Evolutionary conservation across 306 rosid species (phyloP).

Genomic region (Calophaca sinica): DNA sequence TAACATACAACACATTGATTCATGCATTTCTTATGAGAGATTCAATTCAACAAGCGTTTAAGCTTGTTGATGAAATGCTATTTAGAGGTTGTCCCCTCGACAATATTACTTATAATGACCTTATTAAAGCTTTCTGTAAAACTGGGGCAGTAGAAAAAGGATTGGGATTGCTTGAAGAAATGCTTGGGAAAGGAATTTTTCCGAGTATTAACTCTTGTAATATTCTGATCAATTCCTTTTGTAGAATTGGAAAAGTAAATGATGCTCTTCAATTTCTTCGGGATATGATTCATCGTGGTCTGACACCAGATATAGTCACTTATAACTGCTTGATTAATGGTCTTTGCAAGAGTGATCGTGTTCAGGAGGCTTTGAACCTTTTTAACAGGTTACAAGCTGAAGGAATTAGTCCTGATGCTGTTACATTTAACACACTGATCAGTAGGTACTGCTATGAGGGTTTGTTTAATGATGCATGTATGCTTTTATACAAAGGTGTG

Average conservation of each 20-base stretch:
- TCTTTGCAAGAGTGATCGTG: constrained; percentile 71
- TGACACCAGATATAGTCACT: constrained; percentile 82
- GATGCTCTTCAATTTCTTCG: constrained; percentile 77
- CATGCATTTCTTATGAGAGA: constrained; percentile 68
- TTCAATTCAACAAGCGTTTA: constrained; percentile 68
- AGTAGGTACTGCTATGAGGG: constrained; percentile 72
- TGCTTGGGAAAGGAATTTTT: constrained; percentile 72
- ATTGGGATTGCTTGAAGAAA: constrained; percentile 75
- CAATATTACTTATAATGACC: constrained; percentile 79
- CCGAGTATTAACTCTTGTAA: constrained; percentile 69
- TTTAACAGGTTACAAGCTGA: constrained; percentile 71
- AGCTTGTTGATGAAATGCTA: constrained; percentile 83
- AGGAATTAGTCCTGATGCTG: constrained; percentile 74
- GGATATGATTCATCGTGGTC: constrained; percentile 75
- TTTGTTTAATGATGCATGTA: constrained; percentile 68
- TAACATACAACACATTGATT: constrained; percentile 83
- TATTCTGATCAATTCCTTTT: constrained; percentile 77
- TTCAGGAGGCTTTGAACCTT: constrained; percentile 74
- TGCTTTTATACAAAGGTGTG: constrained; percentile 70
- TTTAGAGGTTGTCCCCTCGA: constrained; percentile 84
- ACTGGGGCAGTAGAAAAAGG: constrained; percentile 78
- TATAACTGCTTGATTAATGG: constrained; percentile 87
- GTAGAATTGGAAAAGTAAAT: constrained; percentile 72
- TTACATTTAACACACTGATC: constrained; percentile 84
- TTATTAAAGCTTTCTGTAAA: constrained; percentile 78